These are phyloP conservation scores for Gastrolobium villosum DNA, from an alignment of 306 rosid genomes.

Conservation along the genomic window DNA sequence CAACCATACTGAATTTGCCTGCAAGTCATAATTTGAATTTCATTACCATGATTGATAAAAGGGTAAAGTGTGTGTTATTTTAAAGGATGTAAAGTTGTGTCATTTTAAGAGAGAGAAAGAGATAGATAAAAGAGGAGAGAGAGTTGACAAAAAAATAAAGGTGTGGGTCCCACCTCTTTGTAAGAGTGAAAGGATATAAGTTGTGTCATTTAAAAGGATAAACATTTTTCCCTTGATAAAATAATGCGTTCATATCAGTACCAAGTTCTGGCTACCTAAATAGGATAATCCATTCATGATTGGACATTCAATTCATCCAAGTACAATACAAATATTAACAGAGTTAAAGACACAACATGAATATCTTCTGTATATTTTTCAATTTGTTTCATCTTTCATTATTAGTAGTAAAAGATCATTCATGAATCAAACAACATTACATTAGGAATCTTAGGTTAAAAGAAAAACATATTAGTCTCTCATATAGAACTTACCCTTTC, in stretches of 20 bases:
- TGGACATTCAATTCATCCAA: neutral
- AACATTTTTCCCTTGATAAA: too few relatives aligned
- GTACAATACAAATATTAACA: neutral
- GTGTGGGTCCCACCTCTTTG: too few relatives aligned
- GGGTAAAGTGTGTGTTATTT: neutral
- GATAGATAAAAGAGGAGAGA: too few relatives aligned
- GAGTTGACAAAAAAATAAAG: too few relatives aligned
- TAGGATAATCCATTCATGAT: neutral
- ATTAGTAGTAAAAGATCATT: neutral
- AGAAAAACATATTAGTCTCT: neutral
- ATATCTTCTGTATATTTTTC: neutral
- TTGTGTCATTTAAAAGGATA: too few relatives aligned
- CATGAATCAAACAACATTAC: neutral
- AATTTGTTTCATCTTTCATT: neutral
- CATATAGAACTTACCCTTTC: slow-evolving; percentile 59
- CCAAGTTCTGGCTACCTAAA: neutral
- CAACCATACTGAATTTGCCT: slow-evolving; percentile 90
- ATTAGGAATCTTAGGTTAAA: neutral
- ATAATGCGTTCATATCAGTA: neutral
- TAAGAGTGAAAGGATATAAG: too few relatives aligned
- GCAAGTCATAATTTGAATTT: slow-evolving; percentile 40
- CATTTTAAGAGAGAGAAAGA: too few relatives aligned
- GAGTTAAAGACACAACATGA: neutral
- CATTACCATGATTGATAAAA: neutral
- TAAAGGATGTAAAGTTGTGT: too few relatives aligned